Base-by-base conservation (phyloP, 495 filamentous ascomycete genomes). In the Niebla homalea region DNA sequence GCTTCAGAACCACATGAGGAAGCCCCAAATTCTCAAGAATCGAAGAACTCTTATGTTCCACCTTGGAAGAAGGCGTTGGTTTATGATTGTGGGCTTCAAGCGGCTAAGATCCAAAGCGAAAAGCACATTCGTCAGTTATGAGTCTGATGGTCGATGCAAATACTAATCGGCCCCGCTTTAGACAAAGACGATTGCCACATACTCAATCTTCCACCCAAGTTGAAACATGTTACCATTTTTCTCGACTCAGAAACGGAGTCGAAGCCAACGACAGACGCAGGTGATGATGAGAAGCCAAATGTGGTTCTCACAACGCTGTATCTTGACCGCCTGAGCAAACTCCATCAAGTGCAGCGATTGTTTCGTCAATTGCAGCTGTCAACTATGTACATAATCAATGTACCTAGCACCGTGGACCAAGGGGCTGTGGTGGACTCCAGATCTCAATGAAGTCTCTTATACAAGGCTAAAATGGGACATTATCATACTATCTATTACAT, bases 211-310 rank as follows among this genome's bases (percentile, higher is more conserved):
- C 48, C 48, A 7, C 18, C 36, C 12, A 42, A 29, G 15, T 16
- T 16, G 12, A 39, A 21, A 26, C 37, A 43, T 2, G 37, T 50
- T 25, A 32, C 48, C 10, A 22, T 50, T 18, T 50, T 50, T 18
- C n/a, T 50, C 14, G 37, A 50, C 20, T n/a, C 2, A 40, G 37
- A 50, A 29, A 43, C 20, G 26, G 37, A 50, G 19, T 50, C 48
- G 11, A 6, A 50, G 15, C 4, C 29, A 1, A 50, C 48, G 37
- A 50, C 22, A 8, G 0, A 2, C 3, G 40, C 19, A 3, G 26
- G 12, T 21, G 21, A 42, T 2, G 15, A 18, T 11, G 14, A 22
- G 6, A 3, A 22, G 39, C 4, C 11, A 6, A 42, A 42, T 22
- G 11, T 42, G 1, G 4, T 42, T 3, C 1, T 42, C 1, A 18